Conservation (phyloP, 75 land plant genomes). For the Larix kaempferi region DNA sequence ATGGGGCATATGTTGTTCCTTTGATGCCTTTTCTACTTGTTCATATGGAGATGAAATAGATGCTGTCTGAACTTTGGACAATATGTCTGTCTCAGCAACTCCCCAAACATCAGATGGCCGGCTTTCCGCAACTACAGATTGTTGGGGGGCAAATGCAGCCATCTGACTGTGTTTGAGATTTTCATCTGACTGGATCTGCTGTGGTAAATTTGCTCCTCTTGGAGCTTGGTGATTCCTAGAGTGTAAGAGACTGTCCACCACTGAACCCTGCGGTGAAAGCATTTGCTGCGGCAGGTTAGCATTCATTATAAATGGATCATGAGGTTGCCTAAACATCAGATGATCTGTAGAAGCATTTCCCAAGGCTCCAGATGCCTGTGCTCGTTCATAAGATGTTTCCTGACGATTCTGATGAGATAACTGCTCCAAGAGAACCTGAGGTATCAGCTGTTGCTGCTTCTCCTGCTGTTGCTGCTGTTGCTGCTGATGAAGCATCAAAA, state of each 20-base stretch:
- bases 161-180: constrained; percentile 7
- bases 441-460: constrained; percentile 28
- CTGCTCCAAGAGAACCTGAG: constrained; percentile 47
- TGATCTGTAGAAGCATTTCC: constrained; percentile 48
- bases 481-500: constrained; percentile 61
- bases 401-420: constrained; percentile 21
- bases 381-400: constrained; percentile 30
- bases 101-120: constrained; percentile 8
- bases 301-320: constrained; percentile 30
- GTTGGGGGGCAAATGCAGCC: background rate
- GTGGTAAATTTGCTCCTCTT: constrained; percentile 9
- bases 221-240: constrained; percentile 14
- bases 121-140: background rate
- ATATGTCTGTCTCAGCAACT: background rate
- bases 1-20: constrained; percentile 2
- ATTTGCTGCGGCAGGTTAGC: constrained; percentile 17
- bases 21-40: constrained; percentile 2
- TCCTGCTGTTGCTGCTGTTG: constrained; percentile 56
- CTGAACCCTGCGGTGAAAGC: background rate
- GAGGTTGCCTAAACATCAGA: constrained; percentile 17
- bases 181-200: constrained; percentile 17
- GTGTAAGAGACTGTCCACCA: constrained; percentile 4
- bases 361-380: constrained; percentile 14
- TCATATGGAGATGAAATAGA: constrained; percentile 3
- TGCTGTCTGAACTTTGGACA: constrained; percentile 1